Percentiles rank a stretch among this genome's conserved stretches.
Evolutionary conservation across 2,329 filamentous ascomycete genomes (phyloP).

Genomic region (Fusarium robinianum): DNA sequence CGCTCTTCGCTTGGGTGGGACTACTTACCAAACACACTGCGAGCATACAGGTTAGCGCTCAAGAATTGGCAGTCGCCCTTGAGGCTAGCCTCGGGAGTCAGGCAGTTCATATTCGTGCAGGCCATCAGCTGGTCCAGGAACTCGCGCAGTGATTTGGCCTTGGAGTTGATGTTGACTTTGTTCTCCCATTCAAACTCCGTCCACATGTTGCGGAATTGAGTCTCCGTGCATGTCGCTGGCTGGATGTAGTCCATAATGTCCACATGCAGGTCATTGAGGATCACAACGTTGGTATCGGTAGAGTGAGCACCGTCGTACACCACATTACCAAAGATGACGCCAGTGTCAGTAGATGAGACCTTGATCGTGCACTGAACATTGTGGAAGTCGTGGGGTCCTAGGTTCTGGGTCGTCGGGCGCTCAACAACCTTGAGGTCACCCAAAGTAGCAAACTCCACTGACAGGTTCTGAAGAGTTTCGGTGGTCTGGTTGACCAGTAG

Average conservation of each 20-base stretch:
- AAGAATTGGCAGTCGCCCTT: constrained; percentile 98
- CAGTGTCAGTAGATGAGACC: constrained; percentile 96
- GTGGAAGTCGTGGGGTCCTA: constrained; percentile 94
- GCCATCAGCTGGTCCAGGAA: constrained; percentile 96
- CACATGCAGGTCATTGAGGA: constrained; percentile 96
- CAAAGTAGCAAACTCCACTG: constrained; percentile 96
- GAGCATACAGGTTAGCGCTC: constrained; percentile 94
- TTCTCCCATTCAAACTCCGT: constrained; percentile 99
- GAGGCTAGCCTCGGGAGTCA: constrained; percentile 93
- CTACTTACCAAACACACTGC: constrained; percentile 94
- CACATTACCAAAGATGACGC: constrained; percentile 98
- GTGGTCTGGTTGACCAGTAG: constrained; percentile 96
- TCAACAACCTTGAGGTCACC: constrained; percentile 98
- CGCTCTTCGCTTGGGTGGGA: background rate
- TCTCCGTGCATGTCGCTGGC: constrained; percentile 93
- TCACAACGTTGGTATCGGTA: constrained; percentile 94
- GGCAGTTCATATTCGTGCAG: constrained; percentile 97
- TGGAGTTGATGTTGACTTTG: constrained; percentile 99
- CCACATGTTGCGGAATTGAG: constrained; percentile 99
- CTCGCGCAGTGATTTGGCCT: constrained; percentile 86
- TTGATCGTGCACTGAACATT: constrained; percentile 99
- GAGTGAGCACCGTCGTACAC: constrained; percentile 94
- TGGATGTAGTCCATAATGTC: constrained; percentile 99
- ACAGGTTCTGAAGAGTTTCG: constrained; percentile 94
- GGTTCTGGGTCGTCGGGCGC: constrained; percentile 91